Evolutionary conservation across 1,284 basidiomycete species (phyloP).

Genomic region (Ganoderma boninense): DNA sequence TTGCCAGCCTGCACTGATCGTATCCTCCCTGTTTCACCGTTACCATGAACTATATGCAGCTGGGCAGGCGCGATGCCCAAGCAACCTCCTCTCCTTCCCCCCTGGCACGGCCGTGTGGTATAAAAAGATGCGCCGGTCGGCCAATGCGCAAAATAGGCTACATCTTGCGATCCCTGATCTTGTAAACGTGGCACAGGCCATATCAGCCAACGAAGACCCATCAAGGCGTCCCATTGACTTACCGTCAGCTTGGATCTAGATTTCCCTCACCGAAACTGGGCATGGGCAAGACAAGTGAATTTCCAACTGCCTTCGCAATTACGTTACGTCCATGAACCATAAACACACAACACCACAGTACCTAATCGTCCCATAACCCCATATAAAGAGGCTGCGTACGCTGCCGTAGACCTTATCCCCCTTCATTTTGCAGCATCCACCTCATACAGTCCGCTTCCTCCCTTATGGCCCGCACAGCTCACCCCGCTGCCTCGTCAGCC

Average conservation of each 20-base stretch:
- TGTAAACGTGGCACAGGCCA: neutral
- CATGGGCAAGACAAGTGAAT: neutral
- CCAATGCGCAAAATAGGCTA: neutral
- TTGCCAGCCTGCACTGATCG: neutral
- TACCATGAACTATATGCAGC: neutral
- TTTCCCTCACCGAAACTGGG: neutral
- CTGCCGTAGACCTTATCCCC: neutral
- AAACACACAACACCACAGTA: neutral
- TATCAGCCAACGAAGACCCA: neutral
- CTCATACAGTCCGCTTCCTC: neutral
- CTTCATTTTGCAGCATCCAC: neutral
- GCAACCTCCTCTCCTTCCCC: neutral
- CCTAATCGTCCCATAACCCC: neutral
- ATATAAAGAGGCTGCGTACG: neutral
- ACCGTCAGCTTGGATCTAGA: neutral
- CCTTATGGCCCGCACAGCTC: slow-evolving; percentile 8
- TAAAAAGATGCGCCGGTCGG: neutral
- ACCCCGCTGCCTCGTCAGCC: neutral
- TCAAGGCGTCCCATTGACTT: neutral
- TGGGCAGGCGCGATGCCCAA: too few species aligned
- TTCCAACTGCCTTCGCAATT: neutral
- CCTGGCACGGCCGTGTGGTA: neutral
- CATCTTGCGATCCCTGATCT: neutral
- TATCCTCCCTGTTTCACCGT: neutral
- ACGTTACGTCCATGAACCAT: neutral